A percentile compares a stretch with the other conserved stretches of the same genome.
phyloP scores from a whole-genome alignment of 257 asterid genomes.

The Petunia secreta region DNA sequence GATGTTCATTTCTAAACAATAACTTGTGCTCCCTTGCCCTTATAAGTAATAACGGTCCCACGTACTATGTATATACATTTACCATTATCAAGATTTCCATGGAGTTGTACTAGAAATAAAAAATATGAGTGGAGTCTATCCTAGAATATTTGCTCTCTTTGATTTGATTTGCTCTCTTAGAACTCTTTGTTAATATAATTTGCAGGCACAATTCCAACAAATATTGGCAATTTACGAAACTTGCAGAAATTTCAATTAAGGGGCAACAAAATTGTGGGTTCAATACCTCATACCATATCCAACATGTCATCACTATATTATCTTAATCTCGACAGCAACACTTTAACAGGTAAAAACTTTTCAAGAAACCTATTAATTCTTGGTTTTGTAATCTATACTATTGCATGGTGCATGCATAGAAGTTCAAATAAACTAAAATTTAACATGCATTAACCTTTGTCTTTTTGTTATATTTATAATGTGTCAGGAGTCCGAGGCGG shows the following conservation, averaged over 20 bases:
- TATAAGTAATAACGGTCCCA: too few relatives aligned
- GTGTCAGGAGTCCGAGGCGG: too few relatives aligned
- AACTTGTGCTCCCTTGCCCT: too few relatives aligned
- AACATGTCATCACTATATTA: not conserved
- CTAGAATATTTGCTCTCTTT: not conserved
- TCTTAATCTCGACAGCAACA: not conserved
- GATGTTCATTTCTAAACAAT: too few relatives aligned
- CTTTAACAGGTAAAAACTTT: not conserved
- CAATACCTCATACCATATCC: not conserved
- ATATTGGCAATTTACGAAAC: conserved; percentile 3
- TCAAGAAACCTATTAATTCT: not conserved
- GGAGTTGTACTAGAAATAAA: too few relatives aligned
- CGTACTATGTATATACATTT: not conserved
- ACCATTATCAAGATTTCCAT: too few relatives aligned
- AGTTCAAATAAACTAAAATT: not conserved
- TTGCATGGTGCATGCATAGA: too few relatives aligned
- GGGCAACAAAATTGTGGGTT: not conserved
- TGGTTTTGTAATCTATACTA: too few relatives aligned
- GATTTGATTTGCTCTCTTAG: too few relatives aligned
- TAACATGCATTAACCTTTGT: too few relatives aligned
- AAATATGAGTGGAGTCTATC: too few relatives aligned
- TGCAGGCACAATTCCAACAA: conserved; percentile 17
- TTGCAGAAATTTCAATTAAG: not conserved
- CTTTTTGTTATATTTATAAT: not conserved
- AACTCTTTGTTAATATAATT: not conserved